These are phyloP conservation scores for Colletotrichum cereale DNA, from an alignment of 2,329 filamentous ascomycete genomes.

Conservation along the genomic window DNA sequence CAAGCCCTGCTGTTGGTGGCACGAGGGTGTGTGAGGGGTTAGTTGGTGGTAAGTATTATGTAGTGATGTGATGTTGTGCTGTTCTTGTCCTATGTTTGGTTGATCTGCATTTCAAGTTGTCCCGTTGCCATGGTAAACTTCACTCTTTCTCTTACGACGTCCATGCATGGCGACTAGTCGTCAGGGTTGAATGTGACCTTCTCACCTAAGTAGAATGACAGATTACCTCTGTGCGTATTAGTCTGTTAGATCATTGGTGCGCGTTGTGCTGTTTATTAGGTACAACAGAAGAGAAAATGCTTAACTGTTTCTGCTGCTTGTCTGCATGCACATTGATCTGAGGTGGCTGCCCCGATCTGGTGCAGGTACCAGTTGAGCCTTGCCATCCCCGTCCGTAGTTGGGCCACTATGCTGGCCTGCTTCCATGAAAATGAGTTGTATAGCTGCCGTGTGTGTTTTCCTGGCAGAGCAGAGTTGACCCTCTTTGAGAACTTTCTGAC, in stretches of 20 bases:
- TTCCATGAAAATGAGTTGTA: constrained; percentile 41
- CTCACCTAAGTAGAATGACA: too few species aligned
- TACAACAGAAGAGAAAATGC: too few species aligned
- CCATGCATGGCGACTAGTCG: not conserved
- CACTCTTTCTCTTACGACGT: not conserved
- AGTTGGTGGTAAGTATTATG: not conserved
- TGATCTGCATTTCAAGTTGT: not conserved
- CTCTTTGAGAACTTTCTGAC: not conserved
- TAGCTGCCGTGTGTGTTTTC: constrained; percentile 38
- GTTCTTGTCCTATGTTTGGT: not conserved
- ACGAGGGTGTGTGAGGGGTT: not conserved
- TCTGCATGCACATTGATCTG: constrained; percentile 34
- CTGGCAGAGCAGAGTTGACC: constrained; percentile 20
- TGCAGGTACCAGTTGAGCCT: constrained; percentile 41
- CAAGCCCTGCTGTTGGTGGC: not conserved
- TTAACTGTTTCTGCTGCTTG: constrained; percentile 44
- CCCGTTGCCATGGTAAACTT: not conserved
- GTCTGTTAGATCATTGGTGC: too few species aligned
- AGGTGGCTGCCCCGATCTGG: constrained; percentile 26
- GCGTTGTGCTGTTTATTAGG: too few species aligned
- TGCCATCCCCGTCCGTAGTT: not conserved
- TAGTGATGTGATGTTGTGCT: not conserved
- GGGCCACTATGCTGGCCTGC: constrained; percentile 32
- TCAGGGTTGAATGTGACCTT: not conserved
- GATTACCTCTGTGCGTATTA: too few species aligned